phyloP scores from a whole-genome alignment of 768 basidiomycete genomes.

The Tylopilus sp. region DNA sequence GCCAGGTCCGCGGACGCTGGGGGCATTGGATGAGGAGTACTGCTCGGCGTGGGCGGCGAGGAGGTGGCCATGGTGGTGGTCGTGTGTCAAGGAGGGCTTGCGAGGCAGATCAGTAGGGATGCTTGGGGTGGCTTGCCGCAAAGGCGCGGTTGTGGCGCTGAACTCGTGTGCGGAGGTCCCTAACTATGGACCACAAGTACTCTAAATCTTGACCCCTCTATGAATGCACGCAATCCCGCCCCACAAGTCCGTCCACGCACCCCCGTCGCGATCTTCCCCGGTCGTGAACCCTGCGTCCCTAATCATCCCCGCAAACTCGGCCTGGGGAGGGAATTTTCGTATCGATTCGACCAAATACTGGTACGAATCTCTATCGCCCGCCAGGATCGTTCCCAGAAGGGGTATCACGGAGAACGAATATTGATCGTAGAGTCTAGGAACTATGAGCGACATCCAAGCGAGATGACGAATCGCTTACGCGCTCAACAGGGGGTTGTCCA shows the following conservation, averaged over 20 bases:
- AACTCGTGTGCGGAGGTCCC: conserved; percentile 6
- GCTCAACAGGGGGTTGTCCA: conserved; percentile 81
- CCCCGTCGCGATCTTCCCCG: conserved; percentile 68
- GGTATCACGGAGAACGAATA: conserved; percentile 97
- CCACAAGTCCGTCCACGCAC: conserved; percentile 85
- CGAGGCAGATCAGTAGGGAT: conserved; percentile 10
- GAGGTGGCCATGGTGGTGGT: conserved; percentile 33
- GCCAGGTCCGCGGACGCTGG: conserved; percentile 65
- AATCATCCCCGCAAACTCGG: conserved; percentile 88
- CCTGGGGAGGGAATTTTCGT: conserved; percentile 85
- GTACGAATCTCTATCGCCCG: conserved; percentile 91
- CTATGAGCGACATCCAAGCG: conserved; percentile 3
- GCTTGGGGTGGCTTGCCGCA: conserved; percentile 15
- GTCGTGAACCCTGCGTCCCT: conserved; percentile 78
- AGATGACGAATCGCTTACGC: conserved; percentile 51
- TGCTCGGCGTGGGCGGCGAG: conserved; percentile 29
- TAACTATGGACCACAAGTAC: not conserved
- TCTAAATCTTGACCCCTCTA: conserved; percentile 63
- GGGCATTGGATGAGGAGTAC: conserved; percentile 52
- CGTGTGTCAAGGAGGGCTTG: conserved; percentile 19
- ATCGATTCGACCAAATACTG: conserved; percentile 99
- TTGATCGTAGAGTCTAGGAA: conserved; percentile 78
- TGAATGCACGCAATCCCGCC: conserved; percentile 87
- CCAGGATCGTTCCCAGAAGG: conserved; percentile 92
- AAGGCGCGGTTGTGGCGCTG: conserved; percentile 31